A percentile compares a stretch with the other conserved stretches of the same genome.
Evolutionary conservation across 257 asterid genomes (phyloP).

Genomic region (Scutellaria galericulata): DNA sequence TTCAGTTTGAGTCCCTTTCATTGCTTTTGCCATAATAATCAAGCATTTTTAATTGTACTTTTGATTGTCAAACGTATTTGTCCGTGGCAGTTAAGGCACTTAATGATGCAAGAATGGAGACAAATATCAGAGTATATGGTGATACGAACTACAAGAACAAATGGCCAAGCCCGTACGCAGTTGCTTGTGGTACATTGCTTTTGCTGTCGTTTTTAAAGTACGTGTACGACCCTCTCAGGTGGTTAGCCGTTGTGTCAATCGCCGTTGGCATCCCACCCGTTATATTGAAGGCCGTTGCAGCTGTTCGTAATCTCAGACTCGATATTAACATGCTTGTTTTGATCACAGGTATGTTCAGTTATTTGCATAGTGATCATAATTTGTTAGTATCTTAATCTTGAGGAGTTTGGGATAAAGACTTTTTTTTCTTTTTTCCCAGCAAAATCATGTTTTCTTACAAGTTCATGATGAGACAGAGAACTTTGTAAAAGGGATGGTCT

Average conservation of each 20-base stretch:
- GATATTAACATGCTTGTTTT: conserved; percentile 79
- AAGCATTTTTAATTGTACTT: too few species aligned
- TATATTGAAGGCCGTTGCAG: conserved; percentile 49
- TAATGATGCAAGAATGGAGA: conserved; percentile 78
- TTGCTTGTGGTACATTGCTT: conserved; percentile 64
- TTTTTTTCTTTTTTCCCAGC: too few species aligned
- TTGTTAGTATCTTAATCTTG: too few species aligned
- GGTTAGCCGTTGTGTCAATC: conserved; percentile 75
- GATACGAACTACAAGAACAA: conserved; percentile 46
- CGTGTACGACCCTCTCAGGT: conserved; percentile 54
- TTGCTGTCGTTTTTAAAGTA: conserved; percentile 54
- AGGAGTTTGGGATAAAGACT: too few species aligned
- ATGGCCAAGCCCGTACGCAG: conserved; percentile 80
- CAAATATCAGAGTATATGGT: conserved; percentile 59
- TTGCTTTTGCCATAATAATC: too few species aligned
- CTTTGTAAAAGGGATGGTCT: neutral
- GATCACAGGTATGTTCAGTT: conserved; percentile 60
- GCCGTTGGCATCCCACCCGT: conserved; percentile 70
- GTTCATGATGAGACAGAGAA: too few species aligned
- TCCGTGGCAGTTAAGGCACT: conserved; percentile 65
- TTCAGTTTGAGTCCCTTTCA: too few species aligned
- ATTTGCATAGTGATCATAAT: neutral
- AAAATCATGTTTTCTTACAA: too few species aligned
- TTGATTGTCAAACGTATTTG: neutral
- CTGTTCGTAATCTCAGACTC: conserved; percentile 51